Base-by-base conservation (phyloP, 83 land plant species). In the Isoetes engelmannii region DNA sequence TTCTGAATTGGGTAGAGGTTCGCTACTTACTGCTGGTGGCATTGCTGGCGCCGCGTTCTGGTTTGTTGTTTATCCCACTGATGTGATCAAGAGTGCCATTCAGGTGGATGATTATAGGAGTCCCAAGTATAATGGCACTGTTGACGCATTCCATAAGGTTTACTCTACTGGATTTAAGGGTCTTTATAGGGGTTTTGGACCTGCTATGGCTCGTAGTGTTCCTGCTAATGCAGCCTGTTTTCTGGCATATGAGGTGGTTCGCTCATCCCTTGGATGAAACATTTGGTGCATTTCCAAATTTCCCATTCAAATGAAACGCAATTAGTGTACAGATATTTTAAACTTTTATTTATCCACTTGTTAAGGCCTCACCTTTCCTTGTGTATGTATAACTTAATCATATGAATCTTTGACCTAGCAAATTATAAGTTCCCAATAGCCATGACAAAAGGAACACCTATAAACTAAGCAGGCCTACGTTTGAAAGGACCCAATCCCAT, bases 211-310 rank as follows among this genome's bases (percentile, higher is more conserved):
- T 4, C 70, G 96, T 8, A 91, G 96, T 61, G 89, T 91, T 7
- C 92, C 92, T 0, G 96, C 96, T 45, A 91, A 90, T 80, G 96
- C 98, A 4, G 92, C 90, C 15, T 93, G 98, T 75, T 93, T 93
- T 76, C 79, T 90, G 69, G 88, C 90, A 5, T 93, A 93, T 71
- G 98, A 90, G 75, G 58, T 93, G 20, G 84, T 85, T 4, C 83
- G 83, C 66, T 57, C 67, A 68, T 1, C 1, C 55, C 55, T 13
- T 53, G 55, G 37, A 2, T 28, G 37, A 28, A 28, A 28, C 2
- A 2, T 2, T 28, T 28, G 37, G 37, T 28, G 0, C 37, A 28
- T 2, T 28, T 28, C 37, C n/a, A n/a, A n/a, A n/a, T n/a, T n/a
- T n/a, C n/a, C n/a, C n/a, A n/a, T n/a, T n/a, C n/a, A n/a, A n/a